Evolutionary conservation across 352 stramenopile species (phyloP).

Genomic region (Saprolegnia diclina): DNA sequence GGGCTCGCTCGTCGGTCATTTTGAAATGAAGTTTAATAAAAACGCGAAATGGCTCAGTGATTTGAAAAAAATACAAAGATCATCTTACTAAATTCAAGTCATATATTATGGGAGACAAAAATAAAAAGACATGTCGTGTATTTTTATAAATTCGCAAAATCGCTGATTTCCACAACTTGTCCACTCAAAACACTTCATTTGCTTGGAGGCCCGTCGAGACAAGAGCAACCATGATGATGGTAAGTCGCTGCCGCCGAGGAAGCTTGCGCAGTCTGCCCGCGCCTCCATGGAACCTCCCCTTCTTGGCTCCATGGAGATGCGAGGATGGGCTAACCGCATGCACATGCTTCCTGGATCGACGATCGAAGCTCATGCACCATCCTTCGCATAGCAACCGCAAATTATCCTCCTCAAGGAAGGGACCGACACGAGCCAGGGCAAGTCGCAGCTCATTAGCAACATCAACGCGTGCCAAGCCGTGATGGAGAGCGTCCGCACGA

Average conservation of each 20-base stretch:
- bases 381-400: slow-evolving; percentile 77
- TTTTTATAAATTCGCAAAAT: not conserved
- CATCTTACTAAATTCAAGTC: not conserved
- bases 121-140: not conserved
- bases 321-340: not conserved
- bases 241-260: slow-evolving; percentile 27
- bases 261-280: slow-evolving; percentile 3
- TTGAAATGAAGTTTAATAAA: no score
- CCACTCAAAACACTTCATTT: slow-evolving; percentile 28
- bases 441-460: slow-evolving; percentile 92
- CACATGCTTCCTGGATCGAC: not conserved
- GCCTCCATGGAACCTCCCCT: not conserved
- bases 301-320: not conserved
- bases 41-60: no score
- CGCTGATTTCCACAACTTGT: slow-evolving; percentile 10
- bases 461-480: slow-evolving; percentile 91
- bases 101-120: not conserved
- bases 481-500: slow-evolving; percentile 96
- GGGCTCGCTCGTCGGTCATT: no score
- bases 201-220: slow-evolving; percentile 13
- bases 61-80: not conserved
- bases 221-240: slow-evolving; percentile 47
- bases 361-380: slow-evolving; percentile 5
- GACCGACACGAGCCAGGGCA: slow-evolving; percentile 98
- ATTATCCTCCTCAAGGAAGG: slow-evolving; percentile 99